Evolutionary conservation across 331 rosid genomes (phyloP).

Genomic region (Pyrus hybrid): DNA sequence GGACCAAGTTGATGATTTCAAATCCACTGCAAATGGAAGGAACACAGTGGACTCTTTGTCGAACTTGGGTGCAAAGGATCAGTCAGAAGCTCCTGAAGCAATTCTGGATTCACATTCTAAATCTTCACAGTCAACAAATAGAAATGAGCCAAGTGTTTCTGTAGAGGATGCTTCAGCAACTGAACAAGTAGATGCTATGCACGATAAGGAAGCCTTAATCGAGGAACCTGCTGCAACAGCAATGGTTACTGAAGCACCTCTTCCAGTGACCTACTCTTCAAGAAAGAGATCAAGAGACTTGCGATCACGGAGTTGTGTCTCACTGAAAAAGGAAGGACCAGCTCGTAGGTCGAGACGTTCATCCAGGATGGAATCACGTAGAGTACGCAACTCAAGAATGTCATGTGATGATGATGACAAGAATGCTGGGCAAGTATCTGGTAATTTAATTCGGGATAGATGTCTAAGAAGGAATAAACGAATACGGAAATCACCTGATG

Average conservation of each 20-base stretch:
- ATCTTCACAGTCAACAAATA: slow-evolving; percentile 30
- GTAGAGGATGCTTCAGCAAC: slow-evolving; percentile 38
- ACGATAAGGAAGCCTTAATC: slow-evolving; percentile 26
- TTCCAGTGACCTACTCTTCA: slow-evolving; percentile 37
- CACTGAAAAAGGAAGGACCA: slow-evolving; percentile 27
- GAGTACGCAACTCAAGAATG: slow-evolving; percentile 25
- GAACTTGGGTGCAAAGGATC: slow-evolving; percentile 34
- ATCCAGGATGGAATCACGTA: slow-evolving; percentile 42
- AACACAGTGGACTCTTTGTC: slow-evolving; percentile 32
- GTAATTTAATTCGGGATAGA: slow-evolving; percentile 33
- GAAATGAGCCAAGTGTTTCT: slow-evolving; percentile 33
- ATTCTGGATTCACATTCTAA: slow-evolving; percentile 26
- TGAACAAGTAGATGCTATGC: slow-evolving; percentile 32
- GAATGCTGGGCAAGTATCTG: slow-evolving; percentile 22
- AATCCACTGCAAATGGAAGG: slow-evolving; percentile 35
- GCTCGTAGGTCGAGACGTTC: slow-evolving; percentile 58
- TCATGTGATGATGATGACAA: slow-evolving; percentile 32
- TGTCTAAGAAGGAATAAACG: slow-evolving; percentile 35
- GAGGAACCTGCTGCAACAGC: slow-evolving; percentile 36
- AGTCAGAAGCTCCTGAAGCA: slow-evolving; percentile 32
- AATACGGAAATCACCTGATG: slow-evolving; percentile 53
- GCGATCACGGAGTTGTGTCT: slow-evolving; percentile 28
- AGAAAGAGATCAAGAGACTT: slow-evolving; percentile 54
- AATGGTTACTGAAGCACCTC: slow-evolving; percentile 35
- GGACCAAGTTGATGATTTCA: slow-evolving; percentile 32